These are phyloP conservation scores for Exsudoporus floridanus DNA, from an alignment of 1,284 basidiomycete genomes.

Conservation along the genomic window DNA sequence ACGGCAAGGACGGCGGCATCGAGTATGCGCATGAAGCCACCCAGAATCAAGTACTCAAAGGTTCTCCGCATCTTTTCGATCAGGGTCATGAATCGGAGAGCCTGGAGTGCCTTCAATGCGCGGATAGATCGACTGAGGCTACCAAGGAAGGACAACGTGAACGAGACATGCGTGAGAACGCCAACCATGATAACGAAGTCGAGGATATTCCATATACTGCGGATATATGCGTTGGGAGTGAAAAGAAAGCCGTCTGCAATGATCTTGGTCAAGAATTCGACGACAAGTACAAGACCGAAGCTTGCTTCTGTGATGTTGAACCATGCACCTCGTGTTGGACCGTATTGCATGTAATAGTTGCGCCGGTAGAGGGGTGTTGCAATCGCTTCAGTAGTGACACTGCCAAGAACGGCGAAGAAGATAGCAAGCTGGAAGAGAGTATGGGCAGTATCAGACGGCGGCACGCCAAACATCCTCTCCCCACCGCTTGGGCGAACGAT, in stretches of 20 bases:
- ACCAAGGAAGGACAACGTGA: constrained; percentile 76
- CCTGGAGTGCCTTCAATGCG: constrained; percentile 86
- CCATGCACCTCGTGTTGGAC: constrained; percentile 73
- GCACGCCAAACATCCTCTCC: constrained; percentile 78
- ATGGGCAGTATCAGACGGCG: constrained; percentile 65
- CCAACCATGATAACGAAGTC: constrained; percentile 88
- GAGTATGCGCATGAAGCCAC: constrained; percentile 82
- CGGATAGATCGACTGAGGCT: constrained; percentile 83
- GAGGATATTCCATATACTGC: constrained; percentile 90
- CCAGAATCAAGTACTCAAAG: constrained; percentile 89
- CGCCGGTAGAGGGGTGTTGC: constrained; percentile 88
- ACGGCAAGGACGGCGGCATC: constrained; percentile 93
- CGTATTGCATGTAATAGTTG: constrained; percentile 65
- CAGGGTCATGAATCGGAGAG: constrained; percentile 87
- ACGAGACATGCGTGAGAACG: constrained; percentile 79
- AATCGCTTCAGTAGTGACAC: constrained; percentile 81
- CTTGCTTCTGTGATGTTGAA: constrained; percentile 82
- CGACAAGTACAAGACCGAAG: constrained; percentile 75
- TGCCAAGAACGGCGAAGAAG: constrained; percentile 78
- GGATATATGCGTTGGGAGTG: constrained; percentile 92
- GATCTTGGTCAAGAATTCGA: constrained; percentile 90
- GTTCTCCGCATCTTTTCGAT: constrained; percentile 86
- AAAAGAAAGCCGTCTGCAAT: constrained; percentile 92
- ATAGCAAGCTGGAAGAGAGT: constrained; percentile 77
- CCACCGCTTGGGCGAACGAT: constrained; percentile 83